Base-by-base conservation (phyloP, 2,329 filamentous ascomycete genomes). In the Mycocentrospora acerina region DNA sequence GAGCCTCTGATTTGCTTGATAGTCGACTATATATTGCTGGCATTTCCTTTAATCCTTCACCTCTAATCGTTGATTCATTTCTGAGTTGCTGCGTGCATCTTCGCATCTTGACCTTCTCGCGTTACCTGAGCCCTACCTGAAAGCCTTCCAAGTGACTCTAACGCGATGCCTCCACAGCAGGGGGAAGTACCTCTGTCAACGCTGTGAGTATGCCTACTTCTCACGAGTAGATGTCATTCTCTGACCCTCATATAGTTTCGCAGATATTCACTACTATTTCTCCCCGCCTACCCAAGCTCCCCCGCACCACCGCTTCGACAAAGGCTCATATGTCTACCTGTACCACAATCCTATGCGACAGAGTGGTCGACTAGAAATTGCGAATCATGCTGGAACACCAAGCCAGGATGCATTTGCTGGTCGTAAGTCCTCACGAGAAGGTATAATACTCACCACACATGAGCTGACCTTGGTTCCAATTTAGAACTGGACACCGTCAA, bases 401-500 rank as follows among this genome's bases (percentile, higher is more conserved):
- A 78, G 85, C n/a, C 86, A 90, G 60, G 86, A 90, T 71, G 86
- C 86, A 9, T 88, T 90, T 60, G 79, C 82, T 51, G 87, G 87
- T 59, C 81, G 85, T 88, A 71, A 75, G 85, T 68, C 31, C 13
- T 34, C 7, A 4, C 19, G 10, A n/a, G 10, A 8, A 33, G 7
- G 7, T 26, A 24, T 12, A n/a, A 6, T 16, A 16, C 28, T 12
- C 9, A 28, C 4, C 6, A 29, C 14, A n/a, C 36, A 25, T 36
- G 30, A 38, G 49, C 59, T 59, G 45, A 60, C 51, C 27, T 49
- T 27, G 42, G 38, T 24, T 40, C 29, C 29, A 34, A 24, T 7
- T 24, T 55, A 88, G 85, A 80, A 57, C 70, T 90, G 48, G 83
- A 88, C 56, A 74, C 74, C 38, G 77, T 82, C 10, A 76, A 75